Evolutionary conservation across 495 filamentous ascomycete species (phyloP).

Genomic region (Neurospora terricola): DNA sequence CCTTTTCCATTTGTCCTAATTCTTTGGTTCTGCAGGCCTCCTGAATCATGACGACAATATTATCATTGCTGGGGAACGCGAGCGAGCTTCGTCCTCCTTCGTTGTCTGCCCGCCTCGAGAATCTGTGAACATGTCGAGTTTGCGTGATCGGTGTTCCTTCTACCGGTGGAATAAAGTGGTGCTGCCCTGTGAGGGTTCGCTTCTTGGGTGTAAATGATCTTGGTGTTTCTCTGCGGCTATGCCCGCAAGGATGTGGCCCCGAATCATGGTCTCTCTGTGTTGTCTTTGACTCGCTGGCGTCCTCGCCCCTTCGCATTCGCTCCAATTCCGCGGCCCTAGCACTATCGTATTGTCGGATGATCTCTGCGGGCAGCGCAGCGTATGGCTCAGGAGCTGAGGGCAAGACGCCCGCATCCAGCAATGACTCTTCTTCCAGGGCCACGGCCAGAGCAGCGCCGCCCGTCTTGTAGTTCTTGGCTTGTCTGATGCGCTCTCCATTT

Average conservation of each 20-base stretch:
- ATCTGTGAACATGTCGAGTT: neutral
- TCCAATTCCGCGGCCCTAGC: neutral
- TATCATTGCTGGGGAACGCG: constrained; percentile 3
- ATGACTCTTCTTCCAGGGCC: constrained; percentile 35
- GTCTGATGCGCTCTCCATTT: constrained; percentile 37
- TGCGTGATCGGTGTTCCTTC: neutral
- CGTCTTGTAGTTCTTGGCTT: constrained; percentile 30
- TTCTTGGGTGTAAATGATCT: neutral
- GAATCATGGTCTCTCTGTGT: neutral
- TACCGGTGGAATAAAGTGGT: neutral
- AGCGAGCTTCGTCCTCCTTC: constrained; percentile 3
- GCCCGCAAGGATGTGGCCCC: neutral
- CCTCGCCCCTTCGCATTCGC: neutral
- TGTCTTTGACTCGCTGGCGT: neutral
- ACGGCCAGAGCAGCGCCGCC: constrained; percentile 29
- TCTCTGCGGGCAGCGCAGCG: neutral
- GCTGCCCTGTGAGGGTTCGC: neutral
- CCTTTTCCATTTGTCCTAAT: constrained; percentile 8
- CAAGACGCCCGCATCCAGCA: constrained; percentile 10
- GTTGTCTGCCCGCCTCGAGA: neutral
- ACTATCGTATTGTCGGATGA: neutral
- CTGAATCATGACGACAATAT: constrained; percentile 10
- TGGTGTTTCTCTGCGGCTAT: neutral
- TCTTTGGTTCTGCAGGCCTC: constrained; percentile 13
- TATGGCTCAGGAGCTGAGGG: constrained; percentile 11